Percentiles rank a stretch among this genome's conserved stretches.
Conservation (phyloP, 2,329 filamentous ascomycete genomes). For the Clarireedia monteithiana region DNA sequence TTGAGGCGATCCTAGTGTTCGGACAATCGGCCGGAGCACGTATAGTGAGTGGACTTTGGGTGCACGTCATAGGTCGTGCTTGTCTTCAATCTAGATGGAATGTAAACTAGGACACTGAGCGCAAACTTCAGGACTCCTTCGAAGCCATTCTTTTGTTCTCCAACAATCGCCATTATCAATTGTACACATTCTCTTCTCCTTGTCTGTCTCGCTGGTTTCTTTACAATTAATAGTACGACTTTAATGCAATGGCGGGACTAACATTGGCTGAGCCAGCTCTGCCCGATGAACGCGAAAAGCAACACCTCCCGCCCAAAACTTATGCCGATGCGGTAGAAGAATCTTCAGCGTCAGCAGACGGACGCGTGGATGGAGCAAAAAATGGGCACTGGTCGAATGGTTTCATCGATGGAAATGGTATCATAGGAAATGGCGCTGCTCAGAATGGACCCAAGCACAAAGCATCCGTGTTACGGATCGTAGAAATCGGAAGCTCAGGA, state of each 20-base stretch:
- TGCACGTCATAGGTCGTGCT: background rate
- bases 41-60: background rate
- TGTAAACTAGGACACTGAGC: background rate
- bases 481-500: constrained; percentile 15
- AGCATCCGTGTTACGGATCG: constrained; percentile 24
- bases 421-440: constrained; percentile 7
- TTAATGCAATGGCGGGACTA: constrained; percentile 1
- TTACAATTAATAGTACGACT: background rate
- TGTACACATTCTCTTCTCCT: background rate
- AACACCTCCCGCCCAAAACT: constrained; percentile 32
- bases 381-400: constrained; percentile 1
- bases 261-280: constrained; percentile 27
- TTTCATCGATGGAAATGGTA: constrained; percentile 5
- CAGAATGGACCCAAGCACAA: constrained; percentile 7
- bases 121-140: background rate
- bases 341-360: constrained; percentile 6
- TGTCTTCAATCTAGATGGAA: background rate
- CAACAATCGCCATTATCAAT: background rate
- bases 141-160: background rate
- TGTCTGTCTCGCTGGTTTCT: background rate
- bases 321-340: constrained; percentile 32
- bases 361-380: constrained; percentile 3
- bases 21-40: background rate
- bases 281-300: constrained; percentile 27
- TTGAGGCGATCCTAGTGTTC: too few species aligned